Evolutionary conservation across 1,284 basidiomycete species (phyloP).

Genomic region (Pyrrhoderma noxium): DNA sequence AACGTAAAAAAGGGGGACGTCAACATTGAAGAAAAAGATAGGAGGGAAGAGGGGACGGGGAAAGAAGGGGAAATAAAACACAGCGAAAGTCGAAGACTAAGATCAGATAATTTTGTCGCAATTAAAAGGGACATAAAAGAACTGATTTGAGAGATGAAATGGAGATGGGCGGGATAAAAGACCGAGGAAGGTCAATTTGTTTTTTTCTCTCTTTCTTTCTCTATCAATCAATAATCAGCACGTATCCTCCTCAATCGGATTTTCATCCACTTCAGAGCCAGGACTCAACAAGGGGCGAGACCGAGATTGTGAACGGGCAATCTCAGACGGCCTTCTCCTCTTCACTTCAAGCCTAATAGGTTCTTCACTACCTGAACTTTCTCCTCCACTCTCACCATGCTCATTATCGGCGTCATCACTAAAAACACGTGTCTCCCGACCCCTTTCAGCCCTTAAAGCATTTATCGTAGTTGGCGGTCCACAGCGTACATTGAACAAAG

Average conservation of each 20-base stretch:
- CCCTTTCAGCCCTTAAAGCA: no score
- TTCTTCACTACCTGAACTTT: slow-evolving; percentile 1
- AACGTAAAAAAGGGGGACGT: no score
- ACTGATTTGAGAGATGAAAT: no score
- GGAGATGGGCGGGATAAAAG: no score
- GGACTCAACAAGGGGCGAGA: not conserved
- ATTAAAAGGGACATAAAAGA: no score
- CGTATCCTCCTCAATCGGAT: no score
- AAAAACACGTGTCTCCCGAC: not conserved
- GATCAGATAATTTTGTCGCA: not conserved
- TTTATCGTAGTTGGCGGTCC: no score
- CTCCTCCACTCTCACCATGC: not conserved
- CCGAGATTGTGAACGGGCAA: slow-evolving; percentile 10
- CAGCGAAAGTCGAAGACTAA: not conserved
- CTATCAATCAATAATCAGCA: no score
- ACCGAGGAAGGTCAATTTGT: no score
- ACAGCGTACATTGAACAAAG: no score
- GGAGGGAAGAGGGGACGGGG: not conserved
- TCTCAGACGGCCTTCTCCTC: slow-evolving; percentile 13
- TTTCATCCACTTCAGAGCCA: no score
- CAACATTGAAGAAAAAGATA: not conserved
- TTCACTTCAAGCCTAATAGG: slow-evolving; percentile 5
- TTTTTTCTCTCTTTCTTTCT: no score
- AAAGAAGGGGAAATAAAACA: not conserved
- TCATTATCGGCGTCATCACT: slow-evolving; percentile 3